phyloP scores from a whole-genome alignment of 208 protist species.

The Trypanosoma congolense region DNA sequence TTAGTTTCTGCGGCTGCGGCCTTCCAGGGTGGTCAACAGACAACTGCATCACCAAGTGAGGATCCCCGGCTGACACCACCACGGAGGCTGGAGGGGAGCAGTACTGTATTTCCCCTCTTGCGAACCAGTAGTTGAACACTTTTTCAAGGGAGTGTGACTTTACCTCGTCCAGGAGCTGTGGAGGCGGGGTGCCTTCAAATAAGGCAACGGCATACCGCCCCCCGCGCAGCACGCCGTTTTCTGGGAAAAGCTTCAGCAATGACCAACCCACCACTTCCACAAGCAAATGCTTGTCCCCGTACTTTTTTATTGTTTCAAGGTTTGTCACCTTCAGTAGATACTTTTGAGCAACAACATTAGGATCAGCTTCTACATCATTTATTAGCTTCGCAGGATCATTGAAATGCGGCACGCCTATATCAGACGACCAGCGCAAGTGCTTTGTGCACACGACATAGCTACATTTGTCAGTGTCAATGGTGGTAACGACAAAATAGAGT shows the following conservation, averaged over 20 bases:
- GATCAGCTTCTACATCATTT: slow-evolving; percentile 23
- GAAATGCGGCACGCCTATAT: slow-evolving; percentile 49
- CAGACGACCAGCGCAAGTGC: slow-evolving; percentile 37
- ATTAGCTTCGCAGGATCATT: slow-evolving; percentile 53
- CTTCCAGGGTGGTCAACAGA: slow-evolving; percentile 39
- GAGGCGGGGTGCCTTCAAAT: slow-evolving; percentile 29
- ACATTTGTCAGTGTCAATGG: slow-evolving; percentile 29
- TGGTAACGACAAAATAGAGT: slow-evolving; percentile 33
- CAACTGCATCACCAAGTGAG: slow-evolving; percentile 26
- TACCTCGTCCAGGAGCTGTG: slow-evolving; percentile 32
- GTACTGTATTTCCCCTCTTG: slow-evolving; percentile 30
- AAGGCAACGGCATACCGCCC: slow-evolving; percentile 55
- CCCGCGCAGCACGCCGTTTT: slow-evolving; percentile 39
- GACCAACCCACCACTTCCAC: slow-evolving; percentile 52
- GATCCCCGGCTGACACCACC: slow-evolving; percentile 59
- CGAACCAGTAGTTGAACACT: slow-evolving; percentile 32
- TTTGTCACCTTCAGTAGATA: slow-evolving; percentile 58
- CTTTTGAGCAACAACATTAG: slow-evolving; percentile 28
- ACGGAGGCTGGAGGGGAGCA: slow-evolving; percentile 40
- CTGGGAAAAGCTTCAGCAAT: slow-evolving; percentile 51
- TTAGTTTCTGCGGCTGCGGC: slow-evolving; percentile 34
- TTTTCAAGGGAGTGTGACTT: slow-evolving; percentile 36
- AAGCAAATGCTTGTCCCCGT: slow-evolving; percentile 8
- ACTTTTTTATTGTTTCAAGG: slow-evolving; percentile 10
- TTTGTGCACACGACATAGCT: slow-evolving; percentile 12